Conservation (phyloP, 2,329 filamentous ascomycete species). For the Colletotrichum musae region DNA sequence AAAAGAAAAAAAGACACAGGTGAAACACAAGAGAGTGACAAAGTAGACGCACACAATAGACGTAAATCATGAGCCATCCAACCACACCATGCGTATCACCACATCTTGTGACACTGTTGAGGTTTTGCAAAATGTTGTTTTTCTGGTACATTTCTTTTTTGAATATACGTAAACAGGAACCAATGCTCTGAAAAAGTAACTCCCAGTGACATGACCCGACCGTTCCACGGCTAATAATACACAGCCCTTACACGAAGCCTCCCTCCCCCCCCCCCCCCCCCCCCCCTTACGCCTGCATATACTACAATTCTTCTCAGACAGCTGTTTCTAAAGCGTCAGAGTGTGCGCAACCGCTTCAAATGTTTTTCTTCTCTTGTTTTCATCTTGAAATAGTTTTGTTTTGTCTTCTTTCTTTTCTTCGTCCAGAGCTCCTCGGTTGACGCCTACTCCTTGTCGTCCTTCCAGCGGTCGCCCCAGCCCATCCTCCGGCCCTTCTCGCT, state of each 20-base stretch:
- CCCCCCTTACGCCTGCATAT: conserved; percentile 25
- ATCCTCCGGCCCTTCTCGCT: conserved; percentile 59
- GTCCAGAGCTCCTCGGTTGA: neutral
- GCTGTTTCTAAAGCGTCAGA: neutral
- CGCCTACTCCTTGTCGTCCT: conserved; percentile 47
- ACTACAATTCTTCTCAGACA: conserved; percentile 17
- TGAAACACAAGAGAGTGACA: neutral
- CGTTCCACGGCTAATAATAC: conserved; percentile 14
- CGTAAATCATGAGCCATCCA: neutral
- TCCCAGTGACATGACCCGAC: conserved; percentile 18
- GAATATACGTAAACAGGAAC: conserved; percentile 4
- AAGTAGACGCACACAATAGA: neutral
- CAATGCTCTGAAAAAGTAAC: conserved; percentile 28
- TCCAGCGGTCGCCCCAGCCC: conserved; percentile 52
- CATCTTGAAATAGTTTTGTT: neutral
- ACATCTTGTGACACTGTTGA: neutral
- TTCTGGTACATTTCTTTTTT: neutral
- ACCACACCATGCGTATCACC: neutral
- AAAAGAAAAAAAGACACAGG: neutral
- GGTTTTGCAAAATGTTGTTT: neutral
- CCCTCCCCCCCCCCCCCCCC: neutral
- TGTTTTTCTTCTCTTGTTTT: conserved; percentile 3
- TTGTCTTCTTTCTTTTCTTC: conserved; percentile 5
- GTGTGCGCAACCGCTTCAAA: conserved; percentile 5
- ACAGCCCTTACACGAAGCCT: conserved; percentile 1